Base-by-base conservation (phyloP, 2,329 filamentous ascomycete species). In the Geoglossum cookeanum region DNA sequence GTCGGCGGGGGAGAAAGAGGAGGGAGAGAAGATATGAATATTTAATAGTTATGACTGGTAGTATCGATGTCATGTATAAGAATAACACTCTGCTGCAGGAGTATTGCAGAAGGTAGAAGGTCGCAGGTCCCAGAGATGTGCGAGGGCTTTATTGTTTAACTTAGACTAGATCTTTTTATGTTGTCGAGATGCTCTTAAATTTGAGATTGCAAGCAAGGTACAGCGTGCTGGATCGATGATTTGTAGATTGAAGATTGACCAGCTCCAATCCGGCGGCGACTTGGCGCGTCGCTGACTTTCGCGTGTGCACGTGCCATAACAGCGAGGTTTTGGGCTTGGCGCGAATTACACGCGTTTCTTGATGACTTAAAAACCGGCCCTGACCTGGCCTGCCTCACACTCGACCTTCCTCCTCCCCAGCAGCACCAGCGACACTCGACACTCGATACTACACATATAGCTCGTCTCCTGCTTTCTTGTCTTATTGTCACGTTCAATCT, bases 1-100 rank as follows among this genome's bases (percentile, higher is more conserved):
- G 22, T 69, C 70, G 4, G 57, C 72, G 37, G 73, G 72, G 61
- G 71, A 71, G 27, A 72, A 71, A 15, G 30, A 71, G 27, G 73
- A 71, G 30, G 30, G 49, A n/a, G 49, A 53, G 49, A 53, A 37
- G 30, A 53, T 53, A 32, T 33, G 30, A 22, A 53, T 37, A 17
- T 2, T n/a, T 22, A 17, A 9, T 17, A 6, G 13, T 53, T n/a
- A 37, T 37, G 13, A n/a, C 22, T 3, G 49, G 33, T 32, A 15
- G 30, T 11, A 15, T 15, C 32, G 33, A 35, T 53, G 5, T 6
- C 49, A 5, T 53, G 33, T 51, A 51, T 51, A 51, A 17, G 13
- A 17, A 53, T n/a, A 11, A 37, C n/a, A 4, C 32, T 17, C n/a
- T n/a, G 8, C 5, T 17, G 4, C 13, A 3, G 42, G 17, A 45